These are phyloP conservation scores for Apiospora saccharicola DNA, from an alignment of 2,329 filamentous ascomycete species.

Conservation along the genomic window DNA sequence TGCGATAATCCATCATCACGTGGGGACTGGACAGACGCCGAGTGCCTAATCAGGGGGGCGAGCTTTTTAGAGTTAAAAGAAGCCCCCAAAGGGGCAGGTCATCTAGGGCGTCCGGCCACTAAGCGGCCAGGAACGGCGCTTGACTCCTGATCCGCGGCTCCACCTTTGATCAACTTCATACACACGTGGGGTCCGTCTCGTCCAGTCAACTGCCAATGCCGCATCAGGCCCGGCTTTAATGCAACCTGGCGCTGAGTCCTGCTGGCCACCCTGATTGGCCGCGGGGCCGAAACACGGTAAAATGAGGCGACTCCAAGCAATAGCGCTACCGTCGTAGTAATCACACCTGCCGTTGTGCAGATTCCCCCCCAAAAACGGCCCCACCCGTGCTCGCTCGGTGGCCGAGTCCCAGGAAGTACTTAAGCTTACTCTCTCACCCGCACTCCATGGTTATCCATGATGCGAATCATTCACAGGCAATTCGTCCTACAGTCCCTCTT, in stretches of 20 bases:
- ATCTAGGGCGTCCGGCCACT: neutral
- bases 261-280: neutral
- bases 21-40: neutral
- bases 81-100: slow-evolving; percentile 14
- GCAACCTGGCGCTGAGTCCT: slow-evolving; percentile 12
- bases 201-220: slow-evolving; percentile 5
- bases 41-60: neutral
- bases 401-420: neutral
- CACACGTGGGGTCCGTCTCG: slow-evolving; percentile 14
- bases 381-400: neutral
- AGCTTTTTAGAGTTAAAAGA: neutral
- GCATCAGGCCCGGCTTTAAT: slow-evolving; percentile 8
- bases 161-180: slow-evolving; percentile 10
- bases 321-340: neutral
- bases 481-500: slow-evolving; percentile 8
- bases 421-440: slow-evolving; percentile 13
- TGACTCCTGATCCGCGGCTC: neutral
- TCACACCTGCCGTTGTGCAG: neutral
- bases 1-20: neutral
- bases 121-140: neutral
- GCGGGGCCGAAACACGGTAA: slow-evolving; percentile 2
- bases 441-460: neutral
- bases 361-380: neutral
- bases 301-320: neutral
- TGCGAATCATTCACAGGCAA: neutral